Evolutionary conservation across 1,139 yeast genomes (phyloP), one percentile per base, ranked within the genome.

Genomic region (Scheffersomyces segobiensis): DNA sequence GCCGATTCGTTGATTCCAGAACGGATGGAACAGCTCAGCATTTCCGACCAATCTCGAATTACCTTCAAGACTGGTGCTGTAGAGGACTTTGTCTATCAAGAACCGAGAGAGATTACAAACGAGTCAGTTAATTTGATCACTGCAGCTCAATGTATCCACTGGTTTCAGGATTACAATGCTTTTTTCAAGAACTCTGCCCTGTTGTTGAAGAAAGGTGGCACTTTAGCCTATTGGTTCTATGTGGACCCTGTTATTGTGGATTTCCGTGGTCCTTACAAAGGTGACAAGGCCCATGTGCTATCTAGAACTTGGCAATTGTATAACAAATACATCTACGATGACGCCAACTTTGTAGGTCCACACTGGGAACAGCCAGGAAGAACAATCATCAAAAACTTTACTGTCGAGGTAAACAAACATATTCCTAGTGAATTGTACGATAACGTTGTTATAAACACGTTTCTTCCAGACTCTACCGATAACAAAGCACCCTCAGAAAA

Each of bases 351-450:
- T 24, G 66, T 79, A 20, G 84, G 84, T 0, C 80, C 80, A 0
- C 70, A 74, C 61, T 79, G 83, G 82, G 82, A 79, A 61, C 79
- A 78, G 58, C 84, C 84, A 0, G 84, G 84, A 3, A 65, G 83
- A 55, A 54, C 60, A 12, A 74, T 78, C 46, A 64, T 80, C 55
- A 71, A 71, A 58, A 59, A 74, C 51, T 64, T 61, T 56, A 73
- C 73, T 59, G 60, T 55, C 4, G 74, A 67, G 22, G 78, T 77
- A 26, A 75, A 78, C 61, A 56, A 65, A 5, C 62, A 69, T 19
- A 76, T 80, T 53, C 82, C 84, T 0, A 14, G 52, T 1, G 70
- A 67, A 1, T 60, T 71, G 48, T 80, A 65, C 60, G 62, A 62
- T 3, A 76, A 78, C 55, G 61, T 77, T 12, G 64, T 52, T 18